phyloP scores from a whole-genome alignment of 306 rosid species.

The Neltuma alba region DNA sequence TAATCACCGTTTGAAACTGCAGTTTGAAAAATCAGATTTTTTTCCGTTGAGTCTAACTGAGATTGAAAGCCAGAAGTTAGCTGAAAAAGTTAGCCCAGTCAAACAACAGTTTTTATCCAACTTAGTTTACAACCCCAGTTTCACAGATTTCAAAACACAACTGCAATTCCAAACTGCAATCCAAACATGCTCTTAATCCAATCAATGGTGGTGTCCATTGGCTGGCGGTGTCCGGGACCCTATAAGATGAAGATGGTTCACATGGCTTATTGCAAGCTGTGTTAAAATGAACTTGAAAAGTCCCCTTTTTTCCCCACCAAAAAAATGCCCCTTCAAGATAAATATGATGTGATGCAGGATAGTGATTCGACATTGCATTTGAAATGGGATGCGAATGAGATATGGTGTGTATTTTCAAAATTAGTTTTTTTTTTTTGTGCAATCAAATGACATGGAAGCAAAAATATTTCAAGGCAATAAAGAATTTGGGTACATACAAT shows the following conservation, averaged over 20 bases:
- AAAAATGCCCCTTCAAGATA: neutral
- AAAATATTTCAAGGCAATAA: neutral
- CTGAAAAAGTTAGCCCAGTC: too few relatives aligned
- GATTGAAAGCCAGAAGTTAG: too few relatives aligned
- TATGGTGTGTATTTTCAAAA: neutral
- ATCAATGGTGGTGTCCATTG: neutral
- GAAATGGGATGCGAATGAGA: neutral
- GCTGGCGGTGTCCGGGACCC: neutral
- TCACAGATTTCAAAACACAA: too few relatives aligned
- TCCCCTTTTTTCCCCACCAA: neutral
- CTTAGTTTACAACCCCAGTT: too few relatives aligned
- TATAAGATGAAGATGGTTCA: slow-evolving; percentile 1
- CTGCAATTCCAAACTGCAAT: too few relatives aligned
- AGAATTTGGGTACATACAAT: neutral
- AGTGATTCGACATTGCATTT: neutral
- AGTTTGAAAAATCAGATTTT: too few relatives aligned
- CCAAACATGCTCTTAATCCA: too few relatives aligned
- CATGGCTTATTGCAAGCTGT: neutral
- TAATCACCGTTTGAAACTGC: too few relatives aligned
- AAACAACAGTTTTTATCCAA: too few relatives aligned
- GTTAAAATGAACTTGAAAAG: slow-evolving; percentile 10
- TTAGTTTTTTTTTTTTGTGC: neutral
- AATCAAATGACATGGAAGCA: neutral
- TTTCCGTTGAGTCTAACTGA: too few relatives aligned
- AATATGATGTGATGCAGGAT: slow-evolving; percentile 1